These are phyloP conservation scores for Luzula sylvatica DNA, from an alignment of 176 grass and related monocot species.

Conservation along the genomic window DNA sequence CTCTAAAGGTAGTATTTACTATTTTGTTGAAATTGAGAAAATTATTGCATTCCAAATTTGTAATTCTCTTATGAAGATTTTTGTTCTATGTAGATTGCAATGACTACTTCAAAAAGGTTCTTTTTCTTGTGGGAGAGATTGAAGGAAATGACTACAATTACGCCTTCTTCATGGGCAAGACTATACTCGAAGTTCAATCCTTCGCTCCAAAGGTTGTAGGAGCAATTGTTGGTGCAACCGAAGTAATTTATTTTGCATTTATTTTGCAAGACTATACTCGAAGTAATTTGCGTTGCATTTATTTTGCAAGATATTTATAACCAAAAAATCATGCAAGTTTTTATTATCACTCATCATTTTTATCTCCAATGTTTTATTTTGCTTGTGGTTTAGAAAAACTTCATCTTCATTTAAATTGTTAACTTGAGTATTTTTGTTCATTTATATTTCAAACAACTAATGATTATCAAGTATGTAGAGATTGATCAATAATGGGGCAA, in stretches of 20 bases:
- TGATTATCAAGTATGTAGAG: conserved; percentile 19
- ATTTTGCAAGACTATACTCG: not conserved
- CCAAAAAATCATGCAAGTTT: not conserved
- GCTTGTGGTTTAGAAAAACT: not conserved
- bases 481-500: conserved; percentile 53
- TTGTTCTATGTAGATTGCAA: conserved; percentile 38
- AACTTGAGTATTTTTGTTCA: not conserved
- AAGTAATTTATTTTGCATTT: conserved; percentile 21
- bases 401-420: not conserved
- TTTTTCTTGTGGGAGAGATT: conserved; percentile 82
- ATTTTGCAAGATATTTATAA: not conserved
- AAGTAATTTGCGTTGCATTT: not conserved
- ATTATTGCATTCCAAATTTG: not conserved
- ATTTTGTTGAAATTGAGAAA: no score
- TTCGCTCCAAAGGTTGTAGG: conserved; percentile 47
- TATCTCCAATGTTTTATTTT: not conserved
- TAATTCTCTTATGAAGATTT: not conserved
- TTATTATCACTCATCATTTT: not conserved
- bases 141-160: conserved; percentile 87
- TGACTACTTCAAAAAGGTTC: conserved; percentile 53
- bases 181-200: conserved; percentile 45
- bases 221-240: conserved; percentile 44
- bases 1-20: conserved; percentile 21
- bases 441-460: no score
- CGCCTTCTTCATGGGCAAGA: conserved; percentile 72